Conservation (phyloP, 2,329 filamentous ascomycete species). For the Scedosporium apiospermum region DNA sequence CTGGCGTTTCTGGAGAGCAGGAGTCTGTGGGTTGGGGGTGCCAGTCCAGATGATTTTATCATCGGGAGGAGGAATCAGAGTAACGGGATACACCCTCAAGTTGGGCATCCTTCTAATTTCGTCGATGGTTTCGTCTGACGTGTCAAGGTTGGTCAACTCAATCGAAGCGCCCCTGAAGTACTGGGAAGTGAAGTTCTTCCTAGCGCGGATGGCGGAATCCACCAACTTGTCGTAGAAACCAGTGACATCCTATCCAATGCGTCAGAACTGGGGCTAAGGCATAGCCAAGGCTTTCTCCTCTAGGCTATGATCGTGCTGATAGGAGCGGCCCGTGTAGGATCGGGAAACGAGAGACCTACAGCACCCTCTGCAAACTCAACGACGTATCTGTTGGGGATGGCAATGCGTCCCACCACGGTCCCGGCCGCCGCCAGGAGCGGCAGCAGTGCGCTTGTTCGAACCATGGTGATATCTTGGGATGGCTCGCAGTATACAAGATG, state of each 20-base stretch:
- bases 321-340: not conserved
- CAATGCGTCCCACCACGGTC: slow-evolving; percentile 15
- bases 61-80: slow-evolving; percentile 30
- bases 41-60: slow-evolving; percentile 36
- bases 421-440: slow-evolving; percentile 25
- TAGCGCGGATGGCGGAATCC: slow-evolving; percentile 28
- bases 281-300: not conserved
- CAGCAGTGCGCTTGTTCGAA: slow-evolving; percentile 22
- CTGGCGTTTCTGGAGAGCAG: not conserved
- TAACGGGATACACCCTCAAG: slow-evolving; percentile 42
- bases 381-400: slow-evolving; percentile 39
- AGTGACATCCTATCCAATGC: slow-evolving; percentile 26
- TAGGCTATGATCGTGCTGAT: not conserved
- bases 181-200: slow-evolving; percentile 38
- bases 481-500: not conserved
- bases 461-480: slow-evolving; percentile 22
- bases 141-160: slow-evolving; percentile 36
- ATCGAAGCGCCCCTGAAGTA: slow-evolving; percentile 47
- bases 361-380: slow-evolving; percentile 42
- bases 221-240: slow-evolving; percentile 27
- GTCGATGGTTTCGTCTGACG: slow-evolving; percentile 30
- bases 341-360: slow-evolving; percentile 20
- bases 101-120: slow-evolving; percentile 30
- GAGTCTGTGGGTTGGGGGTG: slow-evolving; percentile 10
- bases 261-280: too few species aligned